Base-by-base conservation (phyloP, 306 rosid genomes). In the Cyamopsis tetragonoloba region DNA sequence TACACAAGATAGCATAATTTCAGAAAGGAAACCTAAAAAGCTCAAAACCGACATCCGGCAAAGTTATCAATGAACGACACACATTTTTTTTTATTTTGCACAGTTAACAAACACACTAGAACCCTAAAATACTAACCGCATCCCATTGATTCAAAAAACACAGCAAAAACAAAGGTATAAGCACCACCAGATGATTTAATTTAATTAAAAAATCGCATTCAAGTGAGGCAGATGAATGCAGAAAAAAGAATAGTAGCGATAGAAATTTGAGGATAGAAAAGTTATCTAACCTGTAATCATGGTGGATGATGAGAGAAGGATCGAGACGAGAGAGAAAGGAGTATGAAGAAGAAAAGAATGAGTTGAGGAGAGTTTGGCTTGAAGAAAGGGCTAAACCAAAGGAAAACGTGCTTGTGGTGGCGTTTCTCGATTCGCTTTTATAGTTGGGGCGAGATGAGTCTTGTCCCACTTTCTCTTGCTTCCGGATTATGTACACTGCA, bases 221-320 rank as follows among this genome's bases (percentile, higher is more conserved):
- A 15, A 30, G 57, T 0, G 9, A 44, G 30, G 10, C 0, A 19
- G 48, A 46, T 28, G 62, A 43, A 54, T 43, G 73, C 72, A 53
- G 41, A 41, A 38, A 14, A 31, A 38, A 0, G 34, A 65, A 55
- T 3, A 55, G 49, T 1, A 20, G 26, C 6, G 15, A 76, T 28
- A 44, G 66, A 55, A 37, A 78, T 83, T 47, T 37, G 53, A 75
- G 61, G 57, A 38, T 8, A 19, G 57, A 75, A 76, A 53, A 56
- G 37, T 11, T 5, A 26, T 2, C 56, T 13, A 46, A 92, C 98
- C 98, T 72, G 86, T 78, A 81, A 92, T 79, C 98, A 92, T 92
- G 85, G 66, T 48, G 55, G 18, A 63, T 22, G 76, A 71, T n/a
- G 65, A n/a, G 58, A 31, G 74, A 62, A 80, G 69, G 84, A 77